Conservation (phyloP, 106 monocot genomes). For the Chionographis japonica region DNA sequence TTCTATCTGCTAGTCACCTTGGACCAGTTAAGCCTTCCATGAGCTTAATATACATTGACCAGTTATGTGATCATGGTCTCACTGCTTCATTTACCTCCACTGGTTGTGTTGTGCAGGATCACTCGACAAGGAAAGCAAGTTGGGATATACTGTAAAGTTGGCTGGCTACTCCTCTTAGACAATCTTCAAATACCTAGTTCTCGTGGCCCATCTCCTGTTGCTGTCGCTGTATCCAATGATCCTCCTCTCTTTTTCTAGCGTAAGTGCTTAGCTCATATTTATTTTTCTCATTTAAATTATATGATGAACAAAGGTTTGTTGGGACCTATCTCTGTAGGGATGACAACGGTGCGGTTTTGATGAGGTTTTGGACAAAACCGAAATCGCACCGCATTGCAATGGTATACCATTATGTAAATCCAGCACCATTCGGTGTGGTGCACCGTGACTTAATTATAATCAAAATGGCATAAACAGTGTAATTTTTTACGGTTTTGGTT, state of each 20-base stretch:
- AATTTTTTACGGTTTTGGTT: too few relatives aligned
- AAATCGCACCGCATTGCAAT: too few relatives aligned
- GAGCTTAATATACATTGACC: neutral
- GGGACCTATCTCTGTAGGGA: neutral
- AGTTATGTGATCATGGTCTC: neutral
- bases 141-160: constrained; percentile 3
- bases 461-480: too few relatives aligned
- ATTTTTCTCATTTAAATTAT: neutral
- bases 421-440: too few relatives aligned
- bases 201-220: neutral
- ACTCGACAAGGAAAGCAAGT: constrained; percentile 2
- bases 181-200: neutral
- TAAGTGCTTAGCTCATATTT: constrained; percentile 2
- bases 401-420: too few relatives aligned
- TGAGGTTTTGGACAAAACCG: too few relatives aligned
- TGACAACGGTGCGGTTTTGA: too few relatives aligned
- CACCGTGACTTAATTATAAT: too few relatives aligned
- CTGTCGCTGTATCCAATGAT: neutral
- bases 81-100: neutral
- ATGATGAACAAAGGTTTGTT: neutral
- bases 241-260: neutral
- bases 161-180: neutral
- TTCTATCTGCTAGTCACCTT: neutral
- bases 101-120: constrained; percentile 7
- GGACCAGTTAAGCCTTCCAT: neutral